A percentile compares a stretch with the other conserved stretches of the same genome.
phyloP scores from a whole-genome alignment of 768 basidiomycete genomes.

The Trichaptum fuscoviolaceum region DNA sequence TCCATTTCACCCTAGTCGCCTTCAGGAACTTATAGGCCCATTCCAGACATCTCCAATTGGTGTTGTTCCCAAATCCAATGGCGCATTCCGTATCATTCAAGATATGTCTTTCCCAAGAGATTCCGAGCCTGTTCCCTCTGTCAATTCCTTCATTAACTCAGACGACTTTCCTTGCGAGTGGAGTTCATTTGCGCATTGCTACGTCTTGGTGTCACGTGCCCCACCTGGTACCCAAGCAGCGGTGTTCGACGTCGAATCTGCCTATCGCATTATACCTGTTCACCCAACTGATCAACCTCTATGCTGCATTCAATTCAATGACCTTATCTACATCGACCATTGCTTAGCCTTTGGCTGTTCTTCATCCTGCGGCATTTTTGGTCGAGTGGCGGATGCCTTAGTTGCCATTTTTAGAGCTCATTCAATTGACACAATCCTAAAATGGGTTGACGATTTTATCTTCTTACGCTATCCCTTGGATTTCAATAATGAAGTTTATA shows the following conservation, averaged over 20 bases:
- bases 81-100: conserved; percentile 21
- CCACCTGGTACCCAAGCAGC: conserved; percentile 31
- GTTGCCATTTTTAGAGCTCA: conserved; percentile 21
- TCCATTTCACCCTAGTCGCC: conserved; percentile 12
- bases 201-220: conserved; percentile 21
- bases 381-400: conserved; percentile 27
- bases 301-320: conserved; percentile 20
- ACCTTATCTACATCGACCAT: conserved; percentile 25
- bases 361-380: conserved; percentile 27
- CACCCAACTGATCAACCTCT: conserved; percentile 21
- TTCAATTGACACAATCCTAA: conserved; percentile 15
- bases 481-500: background rate
- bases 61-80: conserved; percentile 20
- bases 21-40: conserved; percentile 22
- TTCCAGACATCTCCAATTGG: conserved; percentile 27
- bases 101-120: conserved; percentile 20
- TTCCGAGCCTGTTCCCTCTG: conserved; percentile 14
- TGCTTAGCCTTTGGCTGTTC: conserved; percentile 25
- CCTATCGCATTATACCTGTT: conserved; percentile 30
- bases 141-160: conserved; percentile 24
- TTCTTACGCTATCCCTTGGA: conserved; percentile 18
- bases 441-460: conserved; percentile 28
- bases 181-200: conserved; percentile 26
- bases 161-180: conserved; percentile 26
- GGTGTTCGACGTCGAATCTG: conserved; percentile 33